These are phyloP conservation scores for Beauveria caledonica DNA, from an alignment of 2,329 filamentous ascomycete genomes.

Conservation along the genomic window DNA sequence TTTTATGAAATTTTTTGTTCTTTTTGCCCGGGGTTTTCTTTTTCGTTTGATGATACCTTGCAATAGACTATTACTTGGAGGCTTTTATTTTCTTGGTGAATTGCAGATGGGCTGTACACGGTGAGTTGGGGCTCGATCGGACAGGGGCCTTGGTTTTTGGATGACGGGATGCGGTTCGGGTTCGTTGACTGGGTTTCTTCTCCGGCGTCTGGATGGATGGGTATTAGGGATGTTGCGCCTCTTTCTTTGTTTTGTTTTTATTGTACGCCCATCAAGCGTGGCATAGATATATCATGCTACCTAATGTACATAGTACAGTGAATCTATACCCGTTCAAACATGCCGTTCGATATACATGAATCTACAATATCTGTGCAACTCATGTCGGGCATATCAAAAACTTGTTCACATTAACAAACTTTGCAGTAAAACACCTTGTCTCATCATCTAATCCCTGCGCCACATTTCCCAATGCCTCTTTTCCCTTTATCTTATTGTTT, in stretches of 20 bases:
- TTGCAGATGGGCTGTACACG: background rate
- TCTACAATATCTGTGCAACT: too few species aligned
- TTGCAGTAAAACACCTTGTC: background rate
- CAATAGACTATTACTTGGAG: slow-evolving; percentile 1
- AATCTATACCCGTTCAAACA: too few species aligned
- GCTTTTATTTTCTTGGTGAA: background rate
- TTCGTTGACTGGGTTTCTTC: background rate
- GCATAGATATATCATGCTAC: too few species aligned
- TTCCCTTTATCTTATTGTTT: background rate
- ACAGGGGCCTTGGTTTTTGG: too few species aligned
- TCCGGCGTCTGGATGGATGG: too few species aligned
- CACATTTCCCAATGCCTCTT: slow-evolving; percentile 5
- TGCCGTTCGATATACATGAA: too few species aligned
- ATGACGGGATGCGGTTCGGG: background rate
- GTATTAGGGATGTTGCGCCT: too few species aligned
- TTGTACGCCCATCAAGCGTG: too few species aligned
- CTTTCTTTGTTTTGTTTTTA: too few species aligned
- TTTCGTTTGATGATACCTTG: slow-evolving; percentile 10
- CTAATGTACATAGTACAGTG: too few species aligned
- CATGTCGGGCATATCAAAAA: background rate
- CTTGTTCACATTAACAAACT: background rate
- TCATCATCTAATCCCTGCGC: slow-evolving; percentile 7
- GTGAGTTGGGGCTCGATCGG: too few species aligned
- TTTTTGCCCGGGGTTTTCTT: background rate
- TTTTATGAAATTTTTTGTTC: background rate